Percentiles rank a stretch among this genome's conserved stretches.
Conservation (phyloP, 1,284 basidiomycete genomes). For the Ganoderma multipileum region DNA sequence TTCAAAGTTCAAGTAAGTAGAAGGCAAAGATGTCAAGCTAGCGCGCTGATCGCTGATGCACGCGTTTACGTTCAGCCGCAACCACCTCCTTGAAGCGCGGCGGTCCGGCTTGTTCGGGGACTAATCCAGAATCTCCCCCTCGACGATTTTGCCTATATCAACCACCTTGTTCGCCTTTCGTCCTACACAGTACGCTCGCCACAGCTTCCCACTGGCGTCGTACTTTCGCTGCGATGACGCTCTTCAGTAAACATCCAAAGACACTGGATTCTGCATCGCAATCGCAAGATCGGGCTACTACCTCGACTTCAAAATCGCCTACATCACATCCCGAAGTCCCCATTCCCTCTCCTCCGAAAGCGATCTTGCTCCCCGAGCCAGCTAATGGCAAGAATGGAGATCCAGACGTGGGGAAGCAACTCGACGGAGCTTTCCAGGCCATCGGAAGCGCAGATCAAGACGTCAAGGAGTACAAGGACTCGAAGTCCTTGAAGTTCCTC, state of each 20-base stretch:
- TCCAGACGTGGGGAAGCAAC: constrained; percentile 10
- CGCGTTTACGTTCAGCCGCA: neutral
- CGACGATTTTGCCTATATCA: neutral
- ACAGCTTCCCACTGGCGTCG: neutral
- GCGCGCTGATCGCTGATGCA: neutral
- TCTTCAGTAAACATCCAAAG: neutral
- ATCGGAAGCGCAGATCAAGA: constrained; percentile 12
- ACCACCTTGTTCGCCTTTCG: neutral
- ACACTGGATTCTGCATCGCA: neutral
- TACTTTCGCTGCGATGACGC: neutral
- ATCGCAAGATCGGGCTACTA: neutral
- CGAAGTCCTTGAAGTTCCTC: constrained; percentile 3
- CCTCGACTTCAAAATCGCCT: neutral
- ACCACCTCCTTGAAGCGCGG: neutral
- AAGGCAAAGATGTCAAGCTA: neutral
- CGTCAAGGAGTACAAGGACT: constrained; percentile 15
- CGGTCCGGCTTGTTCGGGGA: neutral
- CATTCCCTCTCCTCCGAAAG: neutral
- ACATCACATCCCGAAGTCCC: neutral
- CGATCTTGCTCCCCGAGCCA: constrained; percentile 1
- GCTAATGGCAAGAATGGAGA: constrained; percentile 4
- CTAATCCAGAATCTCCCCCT: too few species aligned
- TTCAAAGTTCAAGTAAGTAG: neutral
- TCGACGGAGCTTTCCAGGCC: constrained; percentile 15
- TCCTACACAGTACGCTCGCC: neutral